phyloP scores from a whole-genome alignment of 257 asterid genomes.

The Linaria vulgaris region DNA sequence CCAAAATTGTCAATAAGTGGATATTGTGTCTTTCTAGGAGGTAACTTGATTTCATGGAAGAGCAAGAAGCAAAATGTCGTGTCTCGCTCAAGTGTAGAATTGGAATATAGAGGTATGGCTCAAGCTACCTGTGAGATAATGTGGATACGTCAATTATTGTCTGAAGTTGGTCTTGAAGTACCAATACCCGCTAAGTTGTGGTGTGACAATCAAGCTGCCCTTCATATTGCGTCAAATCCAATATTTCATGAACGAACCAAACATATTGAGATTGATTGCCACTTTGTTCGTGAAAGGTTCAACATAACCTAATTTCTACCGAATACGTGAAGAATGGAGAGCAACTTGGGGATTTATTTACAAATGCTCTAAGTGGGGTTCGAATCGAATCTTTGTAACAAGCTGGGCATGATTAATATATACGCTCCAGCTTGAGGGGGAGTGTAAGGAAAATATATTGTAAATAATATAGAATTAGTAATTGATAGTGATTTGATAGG shows the following conservation, averaged over 20 bases:
- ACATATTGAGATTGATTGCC: too few relatives aligned
- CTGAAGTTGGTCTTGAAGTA: neutral
- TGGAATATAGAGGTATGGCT: neutral
- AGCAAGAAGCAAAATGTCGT: constrained; percentile 2
- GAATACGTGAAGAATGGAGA: too few relatives aligned
- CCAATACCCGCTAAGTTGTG: too few relatives aligned
- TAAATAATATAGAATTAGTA: too few relatives aligned
- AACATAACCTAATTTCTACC: too few relatives aligned
- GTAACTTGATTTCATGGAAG: neutral
- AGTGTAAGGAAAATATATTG: too few relatives aligned
- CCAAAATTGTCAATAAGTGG: neutral
- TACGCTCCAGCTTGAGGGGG: neutral
- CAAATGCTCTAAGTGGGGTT: neutral
- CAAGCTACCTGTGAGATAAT: neutral
- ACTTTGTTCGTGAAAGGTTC: too few relatives aligned
- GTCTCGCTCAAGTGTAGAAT: neutral
- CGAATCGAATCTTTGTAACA: neutral
- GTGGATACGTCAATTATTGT: neutral
- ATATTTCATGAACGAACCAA: too few relatives aligned
- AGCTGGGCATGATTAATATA: neutral
- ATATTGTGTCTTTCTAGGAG: neutral
- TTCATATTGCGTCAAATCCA: too few relatives aligned
- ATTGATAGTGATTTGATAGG: too few relatives aligned
- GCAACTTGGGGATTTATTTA: neutral
- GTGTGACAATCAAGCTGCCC: too few relatives aligned